A percentile compares a stretch with the other conserved stretches of the same genome.
Conservation (phyloP, 2,329 filamentous ascomycete species). For the Capronia americana region DNA sequence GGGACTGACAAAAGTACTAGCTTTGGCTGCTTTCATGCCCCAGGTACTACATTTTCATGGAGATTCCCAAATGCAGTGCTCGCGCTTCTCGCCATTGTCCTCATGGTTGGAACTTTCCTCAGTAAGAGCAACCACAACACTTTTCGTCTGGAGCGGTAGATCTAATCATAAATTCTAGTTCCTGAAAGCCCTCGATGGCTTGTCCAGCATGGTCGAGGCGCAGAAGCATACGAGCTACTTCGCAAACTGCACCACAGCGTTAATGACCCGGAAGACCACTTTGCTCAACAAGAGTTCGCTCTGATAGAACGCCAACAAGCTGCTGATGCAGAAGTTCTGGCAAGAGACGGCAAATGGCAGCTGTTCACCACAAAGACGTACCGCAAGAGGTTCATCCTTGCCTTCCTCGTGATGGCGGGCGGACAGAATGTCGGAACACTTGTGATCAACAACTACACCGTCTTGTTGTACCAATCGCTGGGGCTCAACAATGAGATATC, state of each 20-base stretch:
- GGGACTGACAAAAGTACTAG: not conserved
- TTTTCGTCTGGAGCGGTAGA: not conserved
- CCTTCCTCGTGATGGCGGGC: slow-evolving; percentile 13
- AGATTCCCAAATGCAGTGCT: slow-evolving; percentile 26
- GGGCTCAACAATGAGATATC: slow-evolving; percentile 16
- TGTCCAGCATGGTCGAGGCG: slow-evolving; percentile 5
- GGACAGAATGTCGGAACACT: slow-evolving; percentile 17
- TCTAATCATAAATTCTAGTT: slow-evolving; percentile 2
- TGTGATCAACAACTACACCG: slow-evolving; percentile 26
- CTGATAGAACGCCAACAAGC: slow-evolving; percentile 22
- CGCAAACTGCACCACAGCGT: slow-evolving; percentile 14
- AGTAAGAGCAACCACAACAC: slow-evolving; percentile 6
- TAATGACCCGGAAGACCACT: slow-evolving; percentile 18
- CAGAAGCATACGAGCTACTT: slow-evolving; percentile 18
- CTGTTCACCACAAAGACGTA: slow-evolving; percentile 22
- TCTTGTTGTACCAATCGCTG: slow-evolving; percentile 21
- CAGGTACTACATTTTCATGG: slow-evolving; percentile 20
- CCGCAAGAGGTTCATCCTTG: slow-evolving; percentile 22
- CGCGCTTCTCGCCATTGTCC: slow-evolving; percentile 6
- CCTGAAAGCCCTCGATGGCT: slow-evolving; percentile 31
- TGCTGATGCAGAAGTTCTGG: not conserved
- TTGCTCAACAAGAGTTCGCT: slow-evolving; percentile 21
- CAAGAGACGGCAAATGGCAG: slow-evolving; percentile 23
- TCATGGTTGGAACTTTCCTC: slow-evolving; percentile 24
- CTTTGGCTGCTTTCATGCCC: slow-evolving; percentile 20